Base-by-base conservation (phyloP, 2,329 filamentous ascomycete genomes). In the Hypoxylon sp. region DNA sequence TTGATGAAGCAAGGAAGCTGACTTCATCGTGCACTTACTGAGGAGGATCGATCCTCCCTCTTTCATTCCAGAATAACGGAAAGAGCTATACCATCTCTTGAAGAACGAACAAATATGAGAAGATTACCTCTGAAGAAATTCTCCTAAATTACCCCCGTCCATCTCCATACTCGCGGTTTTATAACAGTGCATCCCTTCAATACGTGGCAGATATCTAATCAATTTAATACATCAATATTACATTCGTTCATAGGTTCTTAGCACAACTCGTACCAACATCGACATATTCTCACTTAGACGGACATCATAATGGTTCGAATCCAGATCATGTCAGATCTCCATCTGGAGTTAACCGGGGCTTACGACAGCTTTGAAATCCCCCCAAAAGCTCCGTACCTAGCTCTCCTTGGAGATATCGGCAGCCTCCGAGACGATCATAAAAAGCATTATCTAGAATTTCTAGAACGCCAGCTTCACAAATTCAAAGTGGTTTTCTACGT, bases 311-410 rank as follows among this genome's bases (percentile, higher is more conserved):
- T 59, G 58, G 61, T 57, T 25, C 17, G 28, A n/a, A 59, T 65
- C 25, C 61, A 70, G 43, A 65, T 70, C 30, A 53, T 59, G 23
- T 68, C 65, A 6, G 65, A 63, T 19, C 65, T 65, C 53, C 53
- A 68, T 17, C 17, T 63, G 34, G 50, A 65, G 25, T 9, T 11
- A 10, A 49, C 45, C n/a, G 11, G 10, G 14, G 14, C 2, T 1
- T 46, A 55, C 23, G 19, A 49, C 3, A 13, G 5, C 10, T 58
- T 48, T 21, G 4, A 21, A 1, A 68, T 63, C 5, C 14, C 7
- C 1, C 48, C 48, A 5, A 5, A 32, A 41, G 55, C 65, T 7
- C 48, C 38, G 2, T 58, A 58, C 23, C 28, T 67, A 11, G 63
- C 56, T 43, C 60, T 67, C 17, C 36, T 64, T 1, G 60, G 63